Evolutionary conservation across 345 rosid species (phyloP), one percentile per base, ranked within the genome.

Genomic region (Rhizophora apiculata): DNA sequence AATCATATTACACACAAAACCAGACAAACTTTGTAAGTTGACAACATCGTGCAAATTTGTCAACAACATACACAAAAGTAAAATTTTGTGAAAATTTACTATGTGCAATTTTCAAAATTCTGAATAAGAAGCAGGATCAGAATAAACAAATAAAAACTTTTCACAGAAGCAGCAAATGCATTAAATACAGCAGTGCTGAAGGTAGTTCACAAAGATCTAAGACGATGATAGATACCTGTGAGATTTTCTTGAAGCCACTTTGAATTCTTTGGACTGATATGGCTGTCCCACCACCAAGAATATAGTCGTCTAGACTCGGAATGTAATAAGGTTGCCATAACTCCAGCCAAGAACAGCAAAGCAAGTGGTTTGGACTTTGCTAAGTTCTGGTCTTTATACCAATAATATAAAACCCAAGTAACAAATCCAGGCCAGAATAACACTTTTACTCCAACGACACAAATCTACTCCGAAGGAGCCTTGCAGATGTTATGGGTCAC

Each of bases 221-320:
- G 67, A 26, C 43, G 37, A 59, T 30, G 6, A 62, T 30, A 59
- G 27, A 58, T 82, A 89, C 97, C 92, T 61, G 87, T 86, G 36
- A 88, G 91, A 83, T 88, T 92, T 68, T 92, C 94, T 24, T 92
- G 83, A 67, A 92, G 94, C 96, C 97, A 89, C 77, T 82, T 86
- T 7, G 94, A 86, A 78, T 86, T 89, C 83, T 85, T 92, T 60
- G 90, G 86, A 78, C 83, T 73, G 53, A 79, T 82, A 61, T 92
- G 96, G 79, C 94, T 85, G 76, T 92, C 93, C 97, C 96, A 87
- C 96, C 93, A 88, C 96, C 93, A 92, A 26, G 90, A 85, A 70
- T 92, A 77, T 36, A 68, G 46, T 39, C 80, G 19, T 65, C 80
- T 63, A 21, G 80, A 77, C 26, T 77, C 80, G 10, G 80, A 77